Base-by-base conservation (phyloP, 805 yeast species). In the Wickerhamomyces pijperi region DNA sequence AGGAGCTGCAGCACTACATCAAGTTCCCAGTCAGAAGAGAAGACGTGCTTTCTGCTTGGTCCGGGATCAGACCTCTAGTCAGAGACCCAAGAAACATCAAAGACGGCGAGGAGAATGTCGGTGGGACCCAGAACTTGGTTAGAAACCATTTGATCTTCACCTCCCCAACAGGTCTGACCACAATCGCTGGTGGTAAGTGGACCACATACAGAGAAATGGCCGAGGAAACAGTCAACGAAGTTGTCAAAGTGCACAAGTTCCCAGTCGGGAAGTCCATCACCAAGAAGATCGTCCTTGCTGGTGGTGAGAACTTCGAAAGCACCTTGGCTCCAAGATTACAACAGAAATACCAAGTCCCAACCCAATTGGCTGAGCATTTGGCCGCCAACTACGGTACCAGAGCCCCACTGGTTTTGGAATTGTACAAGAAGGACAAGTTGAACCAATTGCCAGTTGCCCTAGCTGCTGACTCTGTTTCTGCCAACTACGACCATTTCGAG, bases 151-250 rank as follows among this genome's bases (percentile, higher is more conserved):
- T 88, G 51, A 71, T 88, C 39, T 72, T 81, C 53, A 69, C 75
- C 23, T 74, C 94, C 28, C 76, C 70, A 42, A 70, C 82, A 40
- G 92, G 90, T 19, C 72, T 88, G 49, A 69, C 88, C 32, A 88
- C 97, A 32, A 82, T 88, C 48, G 80, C 94, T 16, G 97, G 97
- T 54, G 97, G 97, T 60, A 88, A 88, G 66, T 88, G 97, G 97
- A 88, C 97, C 39, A 88, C 97, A 29, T 90, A 88, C 68, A 75
- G 97, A 67, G 94, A 86, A 67, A 88, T 88, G 97, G 95, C 97
- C 18, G 79, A 88, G 65, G 95, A 90, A 65, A 84, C 95, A 35
- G 78, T 88, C 36, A 79, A 84, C 59, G 76, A 75, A 49, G 76
- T 82, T 39, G 68, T 84, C 36, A 67, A 74, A 54, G 63, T 64